phyloP scores from a whole-genome alignment of 164 flowering plant species.

The Nymphaea colorata region DNA sequence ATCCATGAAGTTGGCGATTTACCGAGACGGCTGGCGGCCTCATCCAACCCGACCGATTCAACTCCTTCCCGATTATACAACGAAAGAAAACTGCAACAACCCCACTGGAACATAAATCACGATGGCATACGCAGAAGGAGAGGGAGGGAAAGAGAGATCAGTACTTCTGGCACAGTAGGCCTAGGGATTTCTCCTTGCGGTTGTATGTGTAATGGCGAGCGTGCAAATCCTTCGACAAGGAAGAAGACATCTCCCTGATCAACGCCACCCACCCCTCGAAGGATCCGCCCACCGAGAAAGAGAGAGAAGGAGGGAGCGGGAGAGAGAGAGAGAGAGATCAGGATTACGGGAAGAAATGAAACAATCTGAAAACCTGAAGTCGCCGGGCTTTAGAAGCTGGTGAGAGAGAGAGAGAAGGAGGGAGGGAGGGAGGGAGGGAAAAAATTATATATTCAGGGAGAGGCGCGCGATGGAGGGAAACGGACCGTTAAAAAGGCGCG shows the following conservation, averaged over 20 bases:
- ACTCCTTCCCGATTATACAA: slow-evolving; percentile 69
- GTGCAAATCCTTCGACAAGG: slow-evolving; percentile 13
- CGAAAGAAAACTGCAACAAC: slow-evolving; percentile 52
- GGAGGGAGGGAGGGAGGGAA: not conserved
- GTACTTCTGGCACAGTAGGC: slow-evolving; percentile 84
- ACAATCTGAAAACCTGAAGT: not conserved
- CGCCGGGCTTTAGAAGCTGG: not conserved
- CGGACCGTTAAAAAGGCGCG: not conserved
- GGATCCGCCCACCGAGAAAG: not conserved
- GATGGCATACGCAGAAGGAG: not conserved
- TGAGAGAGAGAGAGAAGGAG: not conserved
- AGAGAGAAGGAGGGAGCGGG: not conserved
- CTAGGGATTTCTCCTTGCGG: slow-evolving; percentile 84
- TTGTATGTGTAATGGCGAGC: slow-evolving; percentile 36
- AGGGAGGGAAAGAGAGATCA: not conserved
- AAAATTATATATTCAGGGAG: not conserved
- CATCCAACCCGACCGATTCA: slow-evolving; percentile 68
- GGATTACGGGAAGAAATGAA: not conserved
- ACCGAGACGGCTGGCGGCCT: slow-evolving; percentile 78
- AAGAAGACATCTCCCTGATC: not conserved
- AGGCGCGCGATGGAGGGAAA: not conserved
- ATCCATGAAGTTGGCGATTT: not conserved
- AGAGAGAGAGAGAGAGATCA: not conserved
- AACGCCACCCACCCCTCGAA: not conserved
- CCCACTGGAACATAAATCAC: not conserved